Conservation (phyloP, 169 alveolate species). For the Amoebophrya sp. region DNA sequence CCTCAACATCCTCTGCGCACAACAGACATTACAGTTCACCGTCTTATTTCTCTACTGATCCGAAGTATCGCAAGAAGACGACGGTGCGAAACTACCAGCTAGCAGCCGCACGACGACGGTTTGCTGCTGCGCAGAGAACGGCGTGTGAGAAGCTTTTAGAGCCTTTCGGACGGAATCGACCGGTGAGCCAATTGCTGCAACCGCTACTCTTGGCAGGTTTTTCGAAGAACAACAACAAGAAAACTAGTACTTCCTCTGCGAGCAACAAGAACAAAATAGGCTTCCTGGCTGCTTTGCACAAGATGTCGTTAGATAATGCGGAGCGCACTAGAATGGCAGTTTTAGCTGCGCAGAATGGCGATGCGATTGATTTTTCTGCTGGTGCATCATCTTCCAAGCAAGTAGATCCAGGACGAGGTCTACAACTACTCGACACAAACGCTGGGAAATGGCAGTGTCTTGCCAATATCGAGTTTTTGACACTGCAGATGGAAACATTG, state of each 20-base stretch:
- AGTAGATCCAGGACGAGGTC: not conserved
- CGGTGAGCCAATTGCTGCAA: not conserved
- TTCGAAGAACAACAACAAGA: too few relatives aligned
- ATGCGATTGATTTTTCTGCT: too few relatives aligned
- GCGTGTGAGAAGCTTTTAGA: not conserved
- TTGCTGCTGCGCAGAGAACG: not conserved
- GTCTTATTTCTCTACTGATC: too few relatives aligned
- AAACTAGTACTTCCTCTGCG: too few relatives aligned
- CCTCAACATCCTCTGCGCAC: too few relatives aligned
- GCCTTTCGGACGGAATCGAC: not conserved
- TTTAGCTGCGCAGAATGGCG: too few relatives aligned
- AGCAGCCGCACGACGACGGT: not conserved
- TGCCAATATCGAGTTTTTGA: not conserved
- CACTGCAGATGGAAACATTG: too few relatives aligned
- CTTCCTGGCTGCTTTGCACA: not conserved
- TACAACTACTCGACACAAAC: not conserved
- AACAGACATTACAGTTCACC: too few relatives aligned
- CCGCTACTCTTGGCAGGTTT: not conserved
- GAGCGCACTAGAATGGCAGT: not conserved
- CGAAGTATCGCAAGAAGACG: too few relatives aligned
- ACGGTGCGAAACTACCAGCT: not conserved
- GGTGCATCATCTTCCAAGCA: too few relatives aligned
- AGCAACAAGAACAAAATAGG: not conserved
- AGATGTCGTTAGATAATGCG: not conserved
- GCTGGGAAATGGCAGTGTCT: not conserved